A percentile compares a stretch with the other conserved stretches of the same genome.
These are phyloP conservation scores for Cinchona pubescens DNA, from an alignment of 257 asterid genomes.

Conservation along the genomic window DNA sequence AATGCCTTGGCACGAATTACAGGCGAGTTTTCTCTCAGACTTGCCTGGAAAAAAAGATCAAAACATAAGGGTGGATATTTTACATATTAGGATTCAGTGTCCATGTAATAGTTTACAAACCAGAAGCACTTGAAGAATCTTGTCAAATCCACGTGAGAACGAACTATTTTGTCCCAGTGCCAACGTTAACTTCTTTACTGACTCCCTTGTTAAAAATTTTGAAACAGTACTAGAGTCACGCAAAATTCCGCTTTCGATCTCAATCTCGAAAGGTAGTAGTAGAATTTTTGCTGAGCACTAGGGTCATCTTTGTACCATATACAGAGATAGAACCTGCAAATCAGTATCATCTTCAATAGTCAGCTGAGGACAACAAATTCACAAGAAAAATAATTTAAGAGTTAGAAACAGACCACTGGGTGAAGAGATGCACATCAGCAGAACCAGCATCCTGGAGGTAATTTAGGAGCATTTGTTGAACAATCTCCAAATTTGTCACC, in stretches of 20 bases:
- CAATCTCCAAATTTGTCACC: slow-evolving; percentile 61
- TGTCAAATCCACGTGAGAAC: slow-evolving; percentile 92
- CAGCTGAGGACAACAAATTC: slow-evolving; percentile 17
- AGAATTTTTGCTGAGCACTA: slow-evolving; percentile 57
- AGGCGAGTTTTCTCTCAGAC: slow-evolving; percentile 91
- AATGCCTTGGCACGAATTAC: slow-evolving; percentile 95
- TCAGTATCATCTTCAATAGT: slow-evolving; percentile 15
- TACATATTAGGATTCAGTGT: slow-evolving; percentile 17
- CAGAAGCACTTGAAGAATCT: slow-evolving; percentile 92
- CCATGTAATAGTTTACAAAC: slow-evolving; percentile 49
- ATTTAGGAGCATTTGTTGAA: slow-evolving; percentile 93
- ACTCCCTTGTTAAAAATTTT: slow-evolving; percentile 64
- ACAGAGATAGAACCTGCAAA: slow-evolving; percentile 95
- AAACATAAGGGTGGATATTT: slow-evolving; percentile 15
- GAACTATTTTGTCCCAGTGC: slow-evolving; percentile 93
- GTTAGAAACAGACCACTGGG: slow-evolving; percentile 69
- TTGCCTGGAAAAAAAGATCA: slow-evolving; percentile 65
- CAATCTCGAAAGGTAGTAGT: slow-evolving; percentile 65
- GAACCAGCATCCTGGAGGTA: slow-evolving; percentile 81
- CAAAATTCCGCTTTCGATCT: slow-evolving; percentile 64
- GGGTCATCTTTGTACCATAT: slow-evolving; percentile 97
- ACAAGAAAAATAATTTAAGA: slow-evolving; percentile 12
- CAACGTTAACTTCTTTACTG: slow-evolving; percentile 67
- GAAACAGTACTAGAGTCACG: slow-evolving; percentile 59
- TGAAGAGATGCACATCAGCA: slow-evolving; percentile 64